Percentiles rank a stretch among this genome's conserved stretches.
phyloP scores from a whole-genome alignment of 2,329 filamentous ascomycete species.

The Aspergillus persii region DNA sequence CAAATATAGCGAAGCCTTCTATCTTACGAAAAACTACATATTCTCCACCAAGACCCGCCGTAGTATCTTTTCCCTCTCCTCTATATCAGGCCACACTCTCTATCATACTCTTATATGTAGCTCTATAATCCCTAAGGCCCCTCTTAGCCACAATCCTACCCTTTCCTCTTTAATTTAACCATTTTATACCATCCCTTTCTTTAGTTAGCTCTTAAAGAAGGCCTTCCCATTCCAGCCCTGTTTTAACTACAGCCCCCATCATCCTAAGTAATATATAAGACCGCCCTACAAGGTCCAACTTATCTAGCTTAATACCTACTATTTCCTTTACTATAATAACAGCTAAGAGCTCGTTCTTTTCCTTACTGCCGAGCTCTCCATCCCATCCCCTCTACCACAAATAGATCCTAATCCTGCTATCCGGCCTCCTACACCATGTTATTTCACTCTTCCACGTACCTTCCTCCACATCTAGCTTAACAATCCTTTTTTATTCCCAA shows the following conservation, averaged over 20 bases:
- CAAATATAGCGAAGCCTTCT: constrained; percentile 15
- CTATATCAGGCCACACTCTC: constrained; percentile 17
- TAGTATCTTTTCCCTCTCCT: constrained; percentile 17
- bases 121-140: constrained; percentile 18
- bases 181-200: constrained; percentile 16
- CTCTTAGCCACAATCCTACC: constrained; percentile 15
- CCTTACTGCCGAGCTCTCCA: constrained; percentile 16
- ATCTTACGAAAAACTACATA: constrained; percentile 24
- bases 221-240: constrained; percentile 13
- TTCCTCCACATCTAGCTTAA: too few species aligned
- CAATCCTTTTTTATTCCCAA: too few species aligned
- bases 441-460: too few species aligned
- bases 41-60: constrained; percentile 23
- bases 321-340: constrained; percentile 20
- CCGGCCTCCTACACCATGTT: too few species aligned
- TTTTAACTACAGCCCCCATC: constrained; percentile 18
- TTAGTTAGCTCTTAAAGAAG: constrained; percentile 18
- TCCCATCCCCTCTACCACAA: too few species aligned
- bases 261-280: constrained; percentile 19
- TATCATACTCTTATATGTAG: constrained; percentile 19
- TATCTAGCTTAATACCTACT: constrained; percentile 12
- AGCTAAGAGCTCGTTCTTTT: constrained; percentile 18
- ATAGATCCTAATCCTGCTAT: background rate
- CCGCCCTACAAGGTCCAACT: constrained; percentile 19
- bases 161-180: constrained; percentile 14